Base-by-base conservation (phyloP, 129 eudicot genomes). In the Pittosporum tobira region DNA sequence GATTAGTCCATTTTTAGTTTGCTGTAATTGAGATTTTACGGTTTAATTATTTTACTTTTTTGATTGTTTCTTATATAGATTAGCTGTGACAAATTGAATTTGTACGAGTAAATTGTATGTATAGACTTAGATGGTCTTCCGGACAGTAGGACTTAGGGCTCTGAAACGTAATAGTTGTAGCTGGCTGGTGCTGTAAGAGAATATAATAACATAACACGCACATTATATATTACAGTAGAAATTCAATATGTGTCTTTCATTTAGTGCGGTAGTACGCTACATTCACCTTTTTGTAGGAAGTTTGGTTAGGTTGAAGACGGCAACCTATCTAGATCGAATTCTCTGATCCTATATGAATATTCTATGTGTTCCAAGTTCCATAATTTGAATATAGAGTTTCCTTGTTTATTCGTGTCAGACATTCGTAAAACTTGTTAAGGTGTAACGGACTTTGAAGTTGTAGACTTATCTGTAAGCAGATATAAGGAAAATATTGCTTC, bases 1-100 rank as follows among this genome's bases (percentile, higher is more conserved):
- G 9, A 52, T 30, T 48, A 55, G 59, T 66, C 72, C 9, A 3
- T 6, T 20, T 34, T 34, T 25, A n/a, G 21, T 2, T 58, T 20
- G 62, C 22, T 46, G 28, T 55, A 48, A 24, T 68, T 68, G 28
- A 46, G 64, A 56, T 59, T 22, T 44, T 40, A 37, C 23, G 59
- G 28, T 52, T 53, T 9, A 43, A 34, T 30, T 62, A 22, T 44
- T 56, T 57, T 15, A 28, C 21, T 57, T 3, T 43, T 34, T 25
- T 59, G 50, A 28, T 21, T 36, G 12, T 58, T 6, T 56, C 28
- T 36, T 57, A 22, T 26, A n/a, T 51, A 42, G 26, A 36, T 43
- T 48, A 46, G 13, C 47, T 34, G 49, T 16, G 22, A 50, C 42
- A 38, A 18, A 40, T 48, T n/a, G n/a, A n/a, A n/a, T n/a, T n/a